Conservation (phyloP, 2,329 filamentous ascomycete genomes). For the Microdochium bolleyi region DNA sequence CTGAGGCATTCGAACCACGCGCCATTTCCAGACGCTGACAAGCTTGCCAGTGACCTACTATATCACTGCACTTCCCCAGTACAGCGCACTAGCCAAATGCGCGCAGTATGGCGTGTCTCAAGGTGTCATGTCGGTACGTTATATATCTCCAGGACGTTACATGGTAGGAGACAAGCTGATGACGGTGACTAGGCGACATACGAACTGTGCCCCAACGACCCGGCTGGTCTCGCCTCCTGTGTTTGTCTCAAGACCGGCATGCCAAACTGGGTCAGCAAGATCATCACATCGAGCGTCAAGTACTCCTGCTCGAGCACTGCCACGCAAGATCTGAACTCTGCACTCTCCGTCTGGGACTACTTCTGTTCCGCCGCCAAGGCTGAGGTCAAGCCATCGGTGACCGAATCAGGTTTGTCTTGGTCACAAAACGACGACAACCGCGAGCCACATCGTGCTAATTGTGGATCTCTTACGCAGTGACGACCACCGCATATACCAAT, state of each 20-base stretch:
- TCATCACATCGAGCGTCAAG: constrained; percentile 34
- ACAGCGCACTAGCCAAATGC: constrained; percentile 32
- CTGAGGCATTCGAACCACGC: not conserved
- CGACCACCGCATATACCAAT: constrained; percentile 3
- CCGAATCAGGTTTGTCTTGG: constrained; percentile 22
- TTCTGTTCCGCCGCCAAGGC: constrained; percentile 43
- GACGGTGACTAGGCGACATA: constrained; percentile 21
- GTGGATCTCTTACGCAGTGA: constrained; percentile 15
- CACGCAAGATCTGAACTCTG: constrained; percentile 35
- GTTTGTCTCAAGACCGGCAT: constrained; percentile 42
- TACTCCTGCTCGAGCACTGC: constrained; percentile 34
- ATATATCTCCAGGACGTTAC: not conserved
- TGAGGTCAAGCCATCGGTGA: constrained; percentile 28
- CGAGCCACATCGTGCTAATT: constrained; percentile 3
- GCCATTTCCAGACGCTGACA: not conserved
- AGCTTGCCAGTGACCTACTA: constrained; percentile 39
- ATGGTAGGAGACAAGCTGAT: not conserved
- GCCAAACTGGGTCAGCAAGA: constrained; percentile 30
- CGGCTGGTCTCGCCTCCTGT: constrained; percentile 43
- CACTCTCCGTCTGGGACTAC: constrained; percentile 32
- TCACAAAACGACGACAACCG: constrained; percentile 1
- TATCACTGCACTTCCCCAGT: constrained; percentile 42
- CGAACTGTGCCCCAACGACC: constrained; percentile 34
- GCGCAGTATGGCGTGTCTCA: constrained; percentile 34
- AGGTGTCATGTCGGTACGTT: constrained; percentile 30